Percentiles rank a stretch among this genome's conserved stretches.
These are phyloP conservation scores for Chrysoporthe cubensis DNA, from an alignment of 2,329 filamentous ascomycete species.

Conservation along the genomic window DNA sequence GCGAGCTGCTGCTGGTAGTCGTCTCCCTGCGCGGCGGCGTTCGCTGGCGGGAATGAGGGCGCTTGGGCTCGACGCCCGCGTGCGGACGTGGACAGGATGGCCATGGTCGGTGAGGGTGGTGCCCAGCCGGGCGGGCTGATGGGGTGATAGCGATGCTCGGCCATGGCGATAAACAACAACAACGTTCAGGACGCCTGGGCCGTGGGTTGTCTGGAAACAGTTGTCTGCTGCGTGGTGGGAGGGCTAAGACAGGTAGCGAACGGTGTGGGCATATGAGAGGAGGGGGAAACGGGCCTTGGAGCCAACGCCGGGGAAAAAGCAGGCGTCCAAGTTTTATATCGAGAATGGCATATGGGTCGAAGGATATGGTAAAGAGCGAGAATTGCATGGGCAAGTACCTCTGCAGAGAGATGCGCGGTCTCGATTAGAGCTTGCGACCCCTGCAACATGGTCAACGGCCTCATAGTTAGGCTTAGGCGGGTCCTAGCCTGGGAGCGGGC, in stretches of 20 bases:
- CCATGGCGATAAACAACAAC: not conserved
- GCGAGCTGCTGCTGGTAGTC: no score
- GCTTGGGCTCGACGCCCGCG: no score
- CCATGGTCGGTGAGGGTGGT: not conserved
- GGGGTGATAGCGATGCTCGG: not conserved
- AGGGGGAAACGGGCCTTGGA: not conserved
- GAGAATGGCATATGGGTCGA: not conserved
- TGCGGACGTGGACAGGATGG: not conserved
- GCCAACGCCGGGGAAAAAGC: not conserved
- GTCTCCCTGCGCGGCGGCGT: no score
- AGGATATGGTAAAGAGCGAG: slow-evolving; percentile 1
- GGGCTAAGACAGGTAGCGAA: not conserved
- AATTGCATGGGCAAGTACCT: not conserved
- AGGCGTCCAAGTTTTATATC: slow-evolving; percentile 3
- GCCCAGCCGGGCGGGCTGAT: not conserved
- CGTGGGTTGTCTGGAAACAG: not conserved
- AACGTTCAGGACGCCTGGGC: not conserved
- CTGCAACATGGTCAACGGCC: slow-evolving; percentile 3
- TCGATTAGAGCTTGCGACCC: not conserved
- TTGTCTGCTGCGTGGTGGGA: not conserved
- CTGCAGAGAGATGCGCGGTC: not conserved
- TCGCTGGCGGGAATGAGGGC: no score
- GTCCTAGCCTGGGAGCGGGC: not conserved
- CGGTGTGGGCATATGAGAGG: not conserved
- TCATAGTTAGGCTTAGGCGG: not conserved